A percentile compares a stretch with the other conserved stretches of the same genome.
These are phyloP conservation scores for Oemleria cerasiformis DNA, from an alignment of 306 rosid species.

Conservation along the genomic window DNA sequence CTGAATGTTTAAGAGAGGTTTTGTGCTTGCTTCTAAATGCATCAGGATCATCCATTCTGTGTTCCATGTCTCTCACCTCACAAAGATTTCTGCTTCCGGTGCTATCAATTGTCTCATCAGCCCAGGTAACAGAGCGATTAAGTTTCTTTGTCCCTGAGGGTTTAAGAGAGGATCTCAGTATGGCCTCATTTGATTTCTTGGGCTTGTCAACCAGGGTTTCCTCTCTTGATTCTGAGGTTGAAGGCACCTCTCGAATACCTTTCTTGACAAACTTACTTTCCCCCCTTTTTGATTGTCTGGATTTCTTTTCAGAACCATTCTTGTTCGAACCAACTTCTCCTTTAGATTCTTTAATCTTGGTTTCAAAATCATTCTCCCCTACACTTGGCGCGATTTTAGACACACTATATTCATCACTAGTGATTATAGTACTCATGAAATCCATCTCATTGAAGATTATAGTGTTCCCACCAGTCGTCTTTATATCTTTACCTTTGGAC, in stretches of 20 bases:
- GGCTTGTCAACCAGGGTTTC: constrained; percentile 27
- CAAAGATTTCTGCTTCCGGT: constrained; percentile 45
- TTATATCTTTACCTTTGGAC: constrained; percentile 43
- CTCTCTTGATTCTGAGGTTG: constrained; percentile 46
- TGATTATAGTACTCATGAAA: constrained; percentile 59
- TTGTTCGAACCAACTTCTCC: constrained; percentile 12
- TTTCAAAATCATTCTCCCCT: constrained; percentile 29
- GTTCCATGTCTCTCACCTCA: constrained; percentile 45
- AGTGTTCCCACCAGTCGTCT: constrained; percentile 22
- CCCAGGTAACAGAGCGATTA: constrained; percentile 83
- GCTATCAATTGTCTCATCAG: constrained; percentile 50
- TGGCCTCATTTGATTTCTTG: constrained; percentile 30
- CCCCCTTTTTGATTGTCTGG: constrained; percentile 30
- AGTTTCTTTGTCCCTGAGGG: constrained; percentile 49
- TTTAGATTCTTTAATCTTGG: constrained; percentile 25
- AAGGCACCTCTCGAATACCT: constrained; percentile 38
- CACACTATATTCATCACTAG: constrained; percentile 72
- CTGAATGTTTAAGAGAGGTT: constrained; percentile 21
- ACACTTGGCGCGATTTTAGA: constrained; percentile 52
- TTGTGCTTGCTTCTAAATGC: constrained; percentile 16
- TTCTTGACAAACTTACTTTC: constrained; percentile 25
- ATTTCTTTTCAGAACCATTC: constrained; percentile 33
- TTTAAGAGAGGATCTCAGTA: constrained; percentile 66
- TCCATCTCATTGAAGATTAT: constrained; percentile 52
- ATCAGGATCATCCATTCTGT: constrained; percentile 22